phyloP scores from a whole-genome alignment of 2,329 filamentous ascomycete species.

The Pseudocercospora musae region DNA sequence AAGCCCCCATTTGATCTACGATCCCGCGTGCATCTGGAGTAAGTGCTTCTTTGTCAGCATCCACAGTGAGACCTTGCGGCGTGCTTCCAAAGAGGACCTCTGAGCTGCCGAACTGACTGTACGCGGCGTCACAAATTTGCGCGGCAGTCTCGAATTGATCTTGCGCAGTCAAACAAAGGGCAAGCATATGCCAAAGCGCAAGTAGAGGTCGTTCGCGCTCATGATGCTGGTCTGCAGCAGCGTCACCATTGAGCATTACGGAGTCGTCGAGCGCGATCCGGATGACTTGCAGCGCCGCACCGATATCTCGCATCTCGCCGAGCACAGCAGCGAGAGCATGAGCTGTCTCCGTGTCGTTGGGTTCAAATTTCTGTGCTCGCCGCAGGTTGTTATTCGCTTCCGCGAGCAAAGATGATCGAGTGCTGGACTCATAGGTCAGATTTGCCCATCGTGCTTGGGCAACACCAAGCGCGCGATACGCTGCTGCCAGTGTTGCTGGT shows the following conservation, averaged over 20 bases:
- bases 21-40: slow-evolving; percentile 45
- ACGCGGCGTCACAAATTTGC: slow-evolving; percentile 81
- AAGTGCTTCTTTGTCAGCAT: slow-evolving; percentile 17
- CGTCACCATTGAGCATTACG: slow-evolving; percentile 19
- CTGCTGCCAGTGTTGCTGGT: slow-evolving; percentile 61
- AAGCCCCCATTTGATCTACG: slow-evolving; percentile 75
- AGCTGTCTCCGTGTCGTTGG: slow-evolving; percentile 58
- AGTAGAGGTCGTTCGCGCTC: slow-evolving; percentile 63
- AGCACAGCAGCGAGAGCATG: slow-evolving; percentile 82
- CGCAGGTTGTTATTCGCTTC: slow-evolving; percentile 75
- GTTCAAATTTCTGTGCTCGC: slow-evolving; percentile 54
- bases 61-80: slow-evolving; percentile 37
- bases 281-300: slow-evolving; percentile 75
- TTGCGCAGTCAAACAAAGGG: slow-evolving; percentile 78
- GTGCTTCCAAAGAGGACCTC: slow-evolving; percentile 65
- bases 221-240: slow-evolving; percentile 12
- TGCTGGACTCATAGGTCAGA: slow-evolving; percentile 68
- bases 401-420: slow-evolving; percentile 67
- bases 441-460: slow-evolving; percentile 85
- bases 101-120: slow-evolving; percentile 80
- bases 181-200: slow-evolving; percentile 86
- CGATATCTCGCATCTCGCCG: slow-evolving; percentile 79
- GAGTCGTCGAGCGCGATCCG: slow-evolving; percentile 63
- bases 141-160: slow-evolving; percentile 79
- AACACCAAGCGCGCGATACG: slow-evolving; percentile 82